These are phyloP conservation scores for Coniella lustricola DNA, from an alignment of 2,329 filamentous ascomycete genomes.

Conservation along the genomic window DNA sequence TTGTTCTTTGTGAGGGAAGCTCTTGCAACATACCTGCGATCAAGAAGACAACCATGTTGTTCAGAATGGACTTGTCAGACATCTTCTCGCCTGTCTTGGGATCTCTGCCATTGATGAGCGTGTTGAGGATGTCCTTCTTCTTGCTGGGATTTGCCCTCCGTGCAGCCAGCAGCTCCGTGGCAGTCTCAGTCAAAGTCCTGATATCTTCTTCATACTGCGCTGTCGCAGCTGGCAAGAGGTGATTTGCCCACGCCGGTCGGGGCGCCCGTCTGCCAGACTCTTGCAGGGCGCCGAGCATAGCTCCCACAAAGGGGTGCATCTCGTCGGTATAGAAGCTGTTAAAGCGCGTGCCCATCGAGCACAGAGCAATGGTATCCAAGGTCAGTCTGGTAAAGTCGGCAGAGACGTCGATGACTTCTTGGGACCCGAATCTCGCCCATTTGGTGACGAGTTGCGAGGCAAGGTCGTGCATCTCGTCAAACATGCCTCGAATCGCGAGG, in stretches of 20 bases:
- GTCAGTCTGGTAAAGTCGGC: slow-evolving; percentile 44
- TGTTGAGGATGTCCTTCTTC: slow-evolving; percentile 44
- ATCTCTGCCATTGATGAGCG: slow-evolving; percentile 45
- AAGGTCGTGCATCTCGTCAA: slow-evolving; percentile 20
- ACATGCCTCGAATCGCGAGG: not conserved
- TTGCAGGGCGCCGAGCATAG: slow-evolving; percentile 34
- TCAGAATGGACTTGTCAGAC: slow-evolving; percentile 39
- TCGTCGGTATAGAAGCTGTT: slow-evolving; percentile 52
- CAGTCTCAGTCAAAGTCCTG: slow-evolving; percentile 33
- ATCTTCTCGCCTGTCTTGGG: slow-evolving; percentile 42
- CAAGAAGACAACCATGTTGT: slow-evolving; percentile 20
- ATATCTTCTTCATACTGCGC: slow-evolving; percentile 24
- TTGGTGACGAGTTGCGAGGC: slow-evolving; percentile 15
- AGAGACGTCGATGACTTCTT: slow-evolving; percentile 34
- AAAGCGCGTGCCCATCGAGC: slow-evolving; percentile 44
- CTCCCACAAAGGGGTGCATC: slow-evolving; percentile 48
- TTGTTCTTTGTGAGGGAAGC: too few relatives aligned
- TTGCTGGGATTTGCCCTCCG: slow-evolving; percentile 35
- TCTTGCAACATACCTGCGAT: slow-evolving; percentile 32
- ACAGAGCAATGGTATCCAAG: slow-evolving; percentile 20
- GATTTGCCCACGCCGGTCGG: slow-evolving; percentile 8
- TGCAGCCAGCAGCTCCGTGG: slow-evolving; percentile 38
- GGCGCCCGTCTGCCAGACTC: slow-evolving; percentile 4
- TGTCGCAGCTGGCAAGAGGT: slow-evolving; percentile 13
- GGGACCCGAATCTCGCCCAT: slow-evolving; percentile 26